Conservation (phyloP, 768 basidiomycete species). For the Phaeotremella fagi region DNA sequence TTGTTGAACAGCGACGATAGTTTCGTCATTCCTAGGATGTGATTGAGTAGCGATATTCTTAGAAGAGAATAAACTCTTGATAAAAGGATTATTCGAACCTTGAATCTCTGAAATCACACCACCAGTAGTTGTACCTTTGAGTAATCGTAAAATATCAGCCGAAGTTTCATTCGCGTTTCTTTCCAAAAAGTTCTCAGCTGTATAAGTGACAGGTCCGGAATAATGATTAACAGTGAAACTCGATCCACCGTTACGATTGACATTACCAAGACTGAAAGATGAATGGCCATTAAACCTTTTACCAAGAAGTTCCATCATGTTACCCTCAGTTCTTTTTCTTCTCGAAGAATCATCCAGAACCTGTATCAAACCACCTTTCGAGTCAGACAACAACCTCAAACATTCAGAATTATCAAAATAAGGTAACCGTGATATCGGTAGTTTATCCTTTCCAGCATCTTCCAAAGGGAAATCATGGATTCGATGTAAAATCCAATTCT, state of each 20-base stretch:
- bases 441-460: constrained; percentile 79
- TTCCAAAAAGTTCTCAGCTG: constrained; percentile 81
- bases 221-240: constrained; percentile 90
- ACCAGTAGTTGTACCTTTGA: constrained; percentile 59
- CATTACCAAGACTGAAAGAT: constrained; percentile 74
- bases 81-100: constrained; percentile 84
- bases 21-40: constrained; percentile 88
- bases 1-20: constrained; percentile 90
- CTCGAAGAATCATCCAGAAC: constrained; percentile 97
- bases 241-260: constrained; percentile 71
- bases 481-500: constrained; percentile 71
- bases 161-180: constrained; percentile 83
- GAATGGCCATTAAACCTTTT: constrained; percentile 94
- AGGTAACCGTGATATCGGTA: constrained; percentile 56
- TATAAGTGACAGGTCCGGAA: constrained; percentile 86
- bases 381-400: constrained; percentile 74
- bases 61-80: constrained; percentile 79
- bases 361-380: constrained; percentile 85
- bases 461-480: constrained; percentile 75
- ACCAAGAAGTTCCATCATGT: constrained; percentile 88
- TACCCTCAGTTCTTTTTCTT: constrained; percentile 84
- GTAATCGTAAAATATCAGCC: constrained; percentile 84
- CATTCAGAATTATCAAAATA: constrained; percentile 92
- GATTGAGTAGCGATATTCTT: constrained; percentile 88
- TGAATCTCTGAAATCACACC: constrained; percentile 54